Percentiles rank a stretch among this genome's conserved stretches.
Evolutionary conservation across 2,329 filamentous ascomycete species (phyloP).

Genomic region (Colletotrichum trifolii): DNA sequence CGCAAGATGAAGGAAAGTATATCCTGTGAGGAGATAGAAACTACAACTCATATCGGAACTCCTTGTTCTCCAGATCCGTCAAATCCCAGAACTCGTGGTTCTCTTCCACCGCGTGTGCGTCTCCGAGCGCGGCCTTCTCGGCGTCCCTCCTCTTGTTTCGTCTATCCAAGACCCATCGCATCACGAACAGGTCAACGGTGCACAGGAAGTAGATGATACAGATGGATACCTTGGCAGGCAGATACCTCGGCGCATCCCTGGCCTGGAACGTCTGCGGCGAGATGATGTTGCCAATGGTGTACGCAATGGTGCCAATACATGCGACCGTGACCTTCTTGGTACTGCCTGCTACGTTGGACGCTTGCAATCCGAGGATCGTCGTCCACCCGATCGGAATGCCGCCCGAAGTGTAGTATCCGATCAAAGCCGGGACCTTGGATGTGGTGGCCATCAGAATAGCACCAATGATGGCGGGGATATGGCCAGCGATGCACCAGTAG

Average conservation of each 20-base stretch:
- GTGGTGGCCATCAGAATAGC: conserved; percentile 37
- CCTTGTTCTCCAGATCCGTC: conserved; percentile 74
- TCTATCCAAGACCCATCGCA: conserved; percentile 48
- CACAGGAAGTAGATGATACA: conserved; percentile 67
- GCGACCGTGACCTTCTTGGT: conserved; percentile 71
- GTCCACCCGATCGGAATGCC: conserved; percentile 65
- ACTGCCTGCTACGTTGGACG: conserved; percentile 39
- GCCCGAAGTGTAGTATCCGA: conserved; percentile 74
- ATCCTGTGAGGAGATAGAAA: too few relatives aligned
- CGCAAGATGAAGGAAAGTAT: too few relatives aligned
- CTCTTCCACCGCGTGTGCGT: conserved; percentile 61
- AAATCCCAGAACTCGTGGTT: conserved; percentile 69
- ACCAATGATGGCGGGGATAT: conserved; percentile 50
- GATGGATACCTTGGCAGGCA: conserved; percentile 65
- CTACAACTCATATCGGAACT: conserved; percentile 56
- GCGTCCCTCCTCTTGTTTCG: conserved; percentile 42
- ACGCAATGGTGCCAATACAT: conserved; percentile 65
- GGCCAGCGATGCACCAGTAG: conserved; percentile 34
- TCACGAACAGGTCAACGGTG: conserved; percentile 54
- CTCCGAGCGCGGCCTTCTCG: conserved; percentile 55
- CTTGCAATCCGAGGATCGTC: conserved; percentile 38
- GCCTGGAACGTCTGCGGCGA: conserved; percentile 66
- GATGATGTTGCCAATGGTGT: conserved; percentile 66
- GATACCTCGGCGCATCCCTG: conserved; percentile 61
- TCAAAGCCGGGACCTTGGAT: conserved; percentile 64